Evolutionary conservation across 2,329 filamentous ascomycete genomes (phyloP), one percentile per base, ranked within the genome.

Genomic region (Monilinia fructigena): DNA sequence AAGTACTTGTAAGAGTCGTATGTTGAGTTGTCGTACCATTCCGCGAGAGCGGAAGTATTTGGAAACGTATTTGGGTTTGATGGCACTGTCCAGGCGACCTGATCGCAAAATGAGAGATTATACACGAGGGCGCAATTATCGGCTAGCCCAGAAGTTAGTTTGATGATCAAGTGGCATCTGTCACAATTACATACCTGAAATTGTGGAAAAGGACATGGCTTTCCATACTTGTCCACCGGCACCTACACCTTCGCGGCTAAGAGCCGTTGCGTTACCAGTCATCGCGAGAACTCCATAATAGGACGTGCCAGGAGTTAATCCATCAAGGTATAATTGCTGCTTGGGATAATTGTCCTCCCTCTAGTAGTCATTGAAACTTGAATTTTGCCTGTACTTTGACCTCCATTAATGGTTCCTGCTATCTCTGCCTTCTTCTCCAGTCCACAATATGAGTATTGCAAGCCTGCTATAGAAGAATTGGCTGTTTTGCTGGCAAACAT

Each of bases 51-150:
- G 2, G 83, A 81, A 60, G 82, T 79, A 72, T 87, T 86, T 63
- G 85, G 81, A 70, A 86, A 88, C 55, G 81, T 85, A 47, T 81
- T 78, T 2, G 86, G 82, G 74, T 96, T 96, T 52, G 90, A 88
- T 0, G 95, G 95, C 0, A 97, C 95, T 8, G 94, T 90, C 75
- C 97, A 97, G 61, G 94, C 92, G 58, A 94, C 90, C 72, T 94
- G 87, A 71, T 89, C 85, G 79, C 95, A 99, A 77, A 98, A 96
- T 0, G 87, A 82, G n/a, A 99, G 86, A 74, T 96, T 89, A 77
- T 89, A 93, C 55, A 98, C 83, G 52, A 99, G 83, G 68, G 89
- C 89, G 77, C 95, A 99, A 74, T 93, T 96, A 68, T 87, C 85
- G 67, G 90, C 91, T 86, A 55, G 8, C 38, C 38, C 23, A 11